Evolutionary conservation across 1,284 basidiomycete genomes (phyloP), one percentile per base, ranked within the genome.

Genomic region (Neonothopanus nambi): DNA sequence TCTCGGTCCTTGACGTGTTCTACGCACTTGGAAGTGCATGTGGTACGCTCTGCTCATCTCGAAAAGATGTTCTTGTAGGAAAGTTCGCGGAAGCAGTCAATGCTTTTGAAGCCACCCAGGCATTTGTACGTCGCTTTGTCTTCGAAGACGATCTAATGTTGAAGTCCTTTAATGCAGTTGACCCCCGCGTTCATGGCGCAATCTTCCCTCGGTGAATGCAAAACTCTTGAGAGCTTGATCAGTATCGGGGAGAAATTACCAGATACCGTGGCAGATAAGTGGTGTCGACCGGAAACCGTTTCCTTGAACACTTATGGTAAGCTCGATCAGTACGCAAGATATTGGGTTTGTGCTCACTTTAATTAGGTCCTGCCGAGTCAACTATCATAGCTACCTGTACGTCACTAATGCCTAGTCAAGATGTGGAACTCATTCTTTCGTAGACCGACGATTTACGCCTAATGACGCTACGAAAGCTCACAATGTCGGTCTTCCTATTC

Each of bases 131-230:
- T 41, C 4, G 13, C 8, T 15, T 48, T 24, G 28, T 24, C 17
- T 48, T 18, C 5, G 38, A 28, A 21, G 13, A n/a, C 24, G 17
- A 24, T 15, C 42, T 35, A 4, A 33, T 33, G 30, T 13, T 33
- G 30, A 33, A 4, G 8, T 23, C 42, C 3, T 28, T 28, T 11
- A 12, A 3, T 52, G 5, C 30, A 58, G 57, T 57, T 70, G 28
- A 71, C 69, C 3, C 69, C 69, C 0, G 69, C 69, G 1, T 68
- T 71, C 42, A 66, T 69, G 61, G 69, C 69, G 17, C 66, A 67
- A 63, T 64, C 63, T 9, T 62, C 65, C 26, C 61, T 69, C 7
- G 52, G 57, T 30, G 57, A 61, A 1, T 62, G 68, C 15, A 63
- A 63, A 0, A 61, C 63, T 20, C 59, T 71, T 53, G 59, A 64